phyloP scores from a whole-genome alignment of 768 basidiomycete species.

The Kwoniella botswanensis region DNA sequence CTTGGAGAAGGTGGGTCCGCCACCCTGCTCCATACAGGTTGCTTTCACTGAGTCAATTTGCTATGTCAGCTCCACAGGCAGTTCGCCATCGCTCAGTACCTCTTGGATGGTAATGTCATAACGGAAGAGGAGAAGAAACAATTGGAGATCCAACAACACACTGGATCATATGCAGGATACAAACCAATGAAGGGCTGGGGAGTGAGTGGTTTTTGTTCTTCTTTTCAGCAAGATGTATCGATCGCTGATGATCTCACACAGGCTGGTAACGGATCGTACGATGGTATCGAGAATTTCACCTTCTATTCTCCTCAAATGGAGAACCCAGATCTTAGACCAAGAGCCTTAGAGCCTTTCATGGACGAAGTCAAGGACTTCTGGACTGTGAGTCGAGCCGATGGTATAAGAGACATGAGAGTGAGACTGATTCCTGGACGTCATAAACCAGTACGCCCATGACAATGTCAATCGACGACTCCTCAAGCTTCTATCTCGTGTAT shows the following conservation, averaged over 20 bases:
- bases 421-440: background rate
- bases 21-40: background rate
- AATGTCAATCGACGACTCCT: conserved; percentile 37
- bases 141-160: conserved; percentile 17
- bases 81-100: conserved; percentile 25
- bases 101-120: conserved; percentile 11
- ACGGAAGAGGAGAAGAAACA: conserved; percentile 25
- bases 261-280: background rate
- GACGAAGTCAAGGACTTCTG: conserved; percentile 26
- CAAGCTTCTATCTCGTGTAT: conserved; percentile 42
- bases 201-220: conserved; percentile 1
- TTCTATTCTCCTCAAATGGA: conserved; percentile 21
- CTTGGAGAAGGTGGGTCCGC: background rate
- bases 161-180: conserved; percentile 25
- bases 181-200: conserved; percentile 24
- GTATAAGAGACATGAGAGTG: too few species aligned
- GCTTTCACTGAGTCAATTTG: too few species aligned
- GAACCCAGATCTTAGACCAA: background rate
- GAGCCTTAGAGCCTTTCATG: conserved; percentile 17
- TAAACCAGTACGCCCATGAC: too few species aligned
- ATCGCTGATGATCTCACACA: background rate
- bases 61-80: conserved; percentile 22
- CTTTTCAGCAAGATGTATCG: background rate
- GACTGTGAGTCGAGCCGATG: conserved; percentile 1
- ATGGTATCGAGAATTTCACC: conserved; percentile 24